Evolutionary conservation across 2,329 filamentous ascomycete species (phyloP).

Genomic region (Sporothrix mexicana): DNA sequence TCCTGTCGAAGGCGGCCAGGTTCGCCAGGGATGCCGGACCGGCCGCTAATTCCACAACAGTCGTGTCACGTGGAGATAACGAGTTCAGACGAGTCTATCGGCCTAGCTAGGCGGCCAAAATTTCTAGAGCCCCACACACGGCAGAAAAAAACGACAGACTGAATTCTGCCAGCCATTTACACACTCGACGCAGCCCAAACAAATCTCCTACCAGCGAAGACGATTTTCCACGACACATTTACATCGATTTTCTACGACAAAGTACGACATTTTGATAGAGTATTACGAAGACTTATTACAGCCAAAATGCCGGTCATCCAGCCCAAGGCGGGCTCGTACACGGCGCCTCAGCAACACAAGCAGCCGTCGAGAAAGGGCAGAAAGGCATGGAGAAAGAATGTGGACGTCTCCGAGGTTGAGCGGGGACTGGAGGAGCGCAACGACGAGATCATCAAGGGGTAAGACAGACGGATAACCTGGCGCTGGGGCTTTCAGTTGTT

Average conservation of each 20-base stretch:
- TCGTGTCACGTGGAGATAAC: constrained; percentile 35
- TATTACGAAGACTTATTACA: too few relatives aligned
- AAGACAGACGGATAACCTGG: constrained; percentile 40
- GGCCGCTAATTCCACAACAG: constrained; percentile 20
- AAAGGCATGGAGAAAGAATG: constrained; percentile 98
- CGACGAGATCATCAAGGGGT: constrained; percentile 91
- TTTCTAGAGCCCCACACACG: constrained; percentile 23
- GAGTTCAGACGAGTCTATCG: constrained; percentile 3
- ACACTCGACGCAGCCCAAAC: not conserved
- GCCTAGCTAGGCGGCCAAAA: constrained; percentile 3
- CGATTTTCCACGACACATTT: not conserved
- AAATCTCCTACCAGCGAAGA: not conserved
- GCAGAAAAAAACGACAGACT: constrained; percentile 29
- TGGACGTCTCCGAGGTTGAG: constrained; percentile 87
- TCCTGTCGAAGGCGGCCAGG: not conserved
- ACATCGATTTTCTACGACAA: not conserved
- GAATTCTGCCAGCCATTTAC: constrained; percentile 5
- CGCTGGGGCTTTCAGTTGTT: too few relatives aligned
- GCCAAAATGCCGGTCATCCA: constrained; percentile 60
- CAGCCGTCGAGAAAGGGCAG: constrained; percentile 97
- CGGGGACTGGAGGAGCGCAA: constrained; percentile 82
- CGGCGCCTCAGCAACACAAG: constrained; percentile 78
- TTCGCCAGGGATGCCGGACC: constrained; percentile 24
- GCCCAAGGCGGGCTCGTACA: constrained; percentile 54
- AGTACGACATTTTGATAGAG: too few relatives aligned